These are phyloP conservation scores for Dissophora globulifera DNA, from an alignment of 192 early-diverging fungal genomes.

Conservation along the genomic window DNA sequence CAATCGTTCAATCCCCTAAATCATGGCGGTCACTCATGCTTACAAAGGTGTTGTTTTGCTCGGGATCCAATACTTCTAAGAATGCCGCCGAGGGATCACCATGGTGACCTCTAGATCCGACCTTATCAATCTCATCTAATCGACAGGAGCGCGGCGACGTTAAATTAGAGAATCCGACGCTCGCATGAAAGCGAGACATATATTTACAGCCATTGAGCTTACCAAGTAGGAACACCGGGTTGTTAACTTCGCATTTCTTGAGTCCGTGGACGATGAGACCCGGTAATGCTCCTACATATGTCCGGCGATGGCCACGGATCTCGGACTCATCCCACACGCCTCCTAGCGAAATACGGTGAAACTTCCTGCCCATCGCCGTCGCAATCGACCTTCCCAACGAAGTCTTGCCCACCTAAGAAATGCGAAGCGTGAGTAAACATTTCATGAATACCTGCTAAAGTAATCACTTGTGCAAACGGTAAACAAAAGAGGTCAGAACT, in stretches of 20 bases:
- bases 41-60: constrained; percentile 84
- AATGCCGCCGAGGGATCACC: constrained; percentile 85
- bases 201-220: no score
- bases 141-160: no score
- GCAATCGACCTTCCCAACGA: constrained; percentile 86
- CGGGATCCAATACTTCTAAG: constrained; percentile 86
- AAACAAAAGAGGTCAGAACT: constrained; percentile 20
- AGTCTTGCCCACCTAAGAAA: constrained; percentile 84
- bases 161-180: no score
- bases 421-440: no score
- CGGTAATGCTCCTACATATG: constrained; percentile 88
- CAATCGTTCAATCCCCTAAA: no score
- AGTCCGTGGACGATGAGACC: constrained; percentile 83
- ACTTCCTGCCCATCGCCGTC: constrained; percentile 76
- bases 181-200: no score
- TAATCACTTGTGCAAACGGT: neutral
- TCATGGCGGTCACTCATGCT: neutral
- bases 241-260: constrained; percentile 73
- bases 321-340: constrained; percentile 91
- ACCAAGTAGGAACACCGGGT: constrained; percentile 84
- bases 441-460: no score
- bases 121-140: constrained; percentile 90
- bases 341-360: constrained; percentile 85
- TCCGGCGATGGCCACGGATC: constrained; percentile 87
- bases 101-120: constrained; percentile 68